Evolutionary conservation across 2,329 filamentous ascomycete genomes (phyloP).

Genomic region (Aspergillus neotritici): DNA sequence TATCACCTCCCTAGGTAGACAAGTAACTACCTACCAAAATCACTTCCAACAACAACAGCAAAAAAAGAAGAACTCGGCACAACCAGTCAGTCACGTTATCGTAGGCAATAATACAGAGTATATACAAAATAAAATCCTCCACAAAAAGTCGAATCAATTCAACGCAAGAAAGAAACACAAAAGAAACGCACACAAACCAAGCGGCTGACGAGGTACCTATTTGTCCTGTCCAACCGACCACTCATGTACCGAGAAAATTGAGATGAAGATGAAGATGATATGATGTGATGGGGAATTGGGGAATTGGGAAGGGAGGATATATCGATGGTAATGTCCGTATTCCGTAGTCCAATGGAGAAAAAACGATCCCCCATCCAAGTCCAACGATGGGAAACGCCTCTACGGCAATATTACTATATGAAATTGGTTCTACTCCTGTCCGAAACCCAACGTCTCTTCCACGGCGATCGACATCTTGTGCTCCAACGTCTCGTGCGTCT

Average conservation of each 20-base stretch:
- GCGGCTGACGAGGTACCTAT: slow-evolving; percentile 4
- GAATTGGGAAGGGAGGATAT: slow-evolving; percentile 2
- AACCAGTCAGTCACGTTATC: no score
- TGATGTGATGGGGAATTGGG: slow-evolving; percentile 1
- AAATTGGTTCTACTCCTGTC: slow-evolving; percentile 68
- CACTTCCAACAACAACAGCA: no score
- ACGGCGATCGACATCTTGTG: slow-evolving; percentile 93
- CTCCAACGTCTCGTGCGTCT: slow-evolving; percentile 76
- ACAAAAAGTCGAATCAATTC: not conserved
- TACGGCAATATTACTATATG: slow-evolving; percentile 8
- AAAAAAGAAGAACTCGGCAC: no score
- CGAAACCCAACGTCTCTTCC: slow-evolving; percentile 97
- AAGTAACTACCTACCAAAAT: no score
- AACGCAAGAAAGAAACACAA: not conserved
- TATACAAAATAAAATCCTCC: slow-evolving; percentile 15
- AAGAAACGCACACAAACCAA: slow-evolving; percentile 6
- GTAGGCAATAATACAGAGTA: slow-evolving; percentile 13
- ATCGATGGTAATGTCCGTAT: not conserved
- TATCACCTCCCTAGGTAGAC: no score
- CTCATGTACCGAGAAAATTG: slow-evolving; percentile 2
- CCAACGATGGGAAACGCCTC: slow-evolving; percentile 6
- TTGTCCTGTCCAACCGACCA: slow-evolving; percentile 4
- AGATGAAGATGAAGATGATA: not conserved
- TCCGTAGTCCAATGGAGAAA: not conserved
- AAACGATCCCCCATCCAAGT: no score